Evolutionary conservation across 2,329 filamentous ascomycete genomes (phyloP).

Genomic region (Verticillium dahliae): DNA sequence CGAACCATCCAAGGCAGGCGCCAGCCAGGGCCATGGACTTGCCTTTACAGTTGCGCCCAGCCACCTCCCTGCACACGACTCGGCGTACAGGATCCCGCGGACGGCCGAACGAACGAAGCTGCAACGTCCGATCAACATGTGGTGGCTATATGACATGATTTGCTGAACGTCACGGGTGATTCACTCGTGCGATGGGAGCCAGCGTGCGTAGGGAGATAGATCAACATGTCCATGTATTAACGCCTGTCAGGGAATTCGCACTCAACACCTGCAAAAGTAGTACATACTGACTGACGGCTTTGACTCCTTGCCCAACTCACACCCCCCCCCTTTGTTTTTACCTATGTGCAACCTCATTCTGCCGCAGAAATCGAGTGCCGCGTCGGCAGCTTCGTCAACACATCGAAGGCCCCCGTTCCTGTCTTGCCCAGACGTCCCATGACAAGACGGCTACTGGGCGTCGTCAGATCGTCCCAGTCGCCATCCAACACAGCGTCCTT

Average conservation of each 20-base stretch:
- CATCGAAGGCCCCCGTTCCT: slow-evolving; percentile 88
- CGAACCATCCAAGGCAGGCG: background rate
- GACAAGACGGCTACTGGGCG: slow-evolving; percentile 82
- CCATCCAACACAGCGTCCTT: slow-evolving; percentile 86
- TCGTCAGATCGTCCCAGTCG: slow-evolving; percentile 82
- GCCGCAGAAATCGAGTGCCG: slow-evolving; percentile 27
- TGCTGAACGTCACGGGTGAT: too few species aligned
- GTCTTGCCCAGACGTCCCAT: slow-evolving; percentile 76
- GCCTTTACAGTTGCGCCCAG: background rate
- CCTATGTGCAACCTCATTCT: slow-evolving; percentile 1
- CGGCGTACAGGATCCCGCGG: slow-evolving; percentile 1
- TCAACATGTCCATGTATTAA: background rate
- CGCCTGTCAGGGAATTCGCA: background rate
- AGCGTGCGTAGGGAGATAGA: too few species aligned
- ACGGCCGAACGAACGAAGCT: background rate
- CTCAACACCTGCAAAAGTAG: background rate
- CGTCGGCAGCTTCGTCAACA: slow-evolving; percentile 59
- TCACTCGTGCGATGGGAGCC: too few species aligned
- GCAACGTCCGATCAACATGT: background rate
- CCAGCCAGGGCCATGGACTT: background rate
- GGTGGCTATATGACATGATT: too few species aligned
- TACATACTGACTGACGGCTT: background rate
- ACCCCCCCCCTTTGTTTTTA: background rate
- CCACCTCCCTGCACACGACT: background rate
- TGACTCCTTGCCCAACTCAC: background rate